Evolutionary conservation across 441 rosid genomes (phyloP), one percentile per base, ranked within the genome.

Genomic region (Arabidopsis lyrata): DNA sequence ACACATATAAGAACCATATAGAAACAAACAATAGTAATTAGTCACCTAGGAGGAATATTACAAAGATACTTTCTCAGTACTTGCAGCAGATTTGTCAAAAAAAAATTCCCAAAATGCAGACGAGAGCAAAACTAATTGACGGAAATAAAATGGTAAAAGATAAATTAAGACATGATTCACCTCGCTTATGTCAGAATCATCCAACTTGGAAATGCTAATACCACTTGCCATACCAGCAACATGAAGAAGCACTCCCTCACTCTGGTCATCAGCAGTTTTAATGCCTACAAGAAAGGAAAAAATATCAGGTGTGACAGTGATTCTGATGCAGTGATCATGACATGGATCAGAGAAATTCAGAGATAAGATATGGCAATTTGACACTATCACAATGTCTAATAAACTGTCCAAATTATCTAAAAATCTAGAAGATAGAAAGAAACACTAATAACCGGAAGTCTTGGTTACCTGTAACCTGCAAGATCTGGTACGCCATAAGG

Each of bases 391-490:
- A 20, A 14, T 44, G 20, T 41, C 55, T 38, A 15, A 27, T 13
- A 24, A 48, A 48, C 11, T 18, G 27, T 20, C 13, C 1, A 8
- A 16, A 49, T 49, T 18, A 20, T 9, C 13, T 18, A 18, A 47
- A 49, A 49, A 10, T 20, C 29, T 10, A 10, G 31, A 49, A 49
- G 54, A 20, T 20, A 20, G 14, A 49, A 20, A 20, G 13, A 20
- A 14, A 38, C 15, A 45, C 41, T 64, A 56, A 35, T 50, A 52
- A 57, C 27, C 38, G 64, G 2, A 5, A 32, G 16, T 38, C 12
- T 20, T 22, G 2, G 18, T 68, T 74, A 89, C 92, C 90, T 85
- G 78, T 86, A 61, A 87, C 92, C 78, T 81, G 83, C 70, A 79
- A 56, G 68, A 89, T 75, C 74, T 82, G 84, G 76, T 72, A 74